Evolutionary conservation across 1,139 yeast genomes (phyloP).

Genomic region (Hansenula sp.): DNA sequence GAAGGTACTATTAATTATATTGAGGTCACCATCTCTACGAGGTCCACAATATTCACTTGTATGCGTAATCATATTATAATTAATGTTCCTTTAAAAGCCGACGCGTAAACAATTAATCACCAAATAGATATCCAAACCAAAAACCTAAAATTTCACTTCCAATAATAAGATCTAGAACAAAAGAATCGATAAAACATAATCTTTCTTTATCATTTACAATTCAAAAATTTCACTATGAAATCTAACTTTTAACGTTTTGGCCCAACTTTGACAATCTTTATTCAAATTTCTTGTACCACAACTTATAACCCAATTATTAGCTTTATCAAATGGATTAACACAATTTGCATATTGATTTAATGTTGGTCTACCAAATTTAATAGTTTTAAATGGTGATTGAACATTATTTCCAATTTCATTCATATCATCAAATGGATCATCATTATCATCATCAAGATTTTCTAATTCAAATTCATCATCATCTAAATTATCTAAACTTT

Average conservation of each 20-base stretch:
- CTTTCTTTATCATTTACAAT: no score
- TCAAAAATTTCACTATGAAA: constrained; percentile 38
- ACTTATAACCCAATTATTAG: constrained; percentile 50
- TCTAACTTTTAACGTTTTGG: constrained; percentile 32
- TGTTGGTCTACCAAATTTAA: constrained; percentile 36
- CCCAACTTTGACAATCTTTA: constrained; percentile 40
- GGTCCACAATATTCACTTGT: no score
- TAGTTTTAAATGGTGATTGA: constrained; percentile 1
- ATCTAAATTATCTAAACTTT: constrained; percentile 13
- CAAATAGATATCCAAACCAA: no score
- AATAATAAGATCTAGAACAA: no score
- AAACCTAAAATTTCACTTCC: no score
- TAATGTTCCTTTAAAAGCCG: no score
- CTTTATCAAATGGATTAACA: constrained; percentile 13
- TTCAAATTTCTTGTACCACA: constrained; percentile 66
- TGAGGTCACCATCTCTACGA: no score
- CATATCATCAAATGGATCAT: constrained; percentile 16
- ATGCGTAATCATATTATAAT: no score
- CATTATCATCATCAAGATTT: no score
- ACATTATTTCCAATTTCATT: constrained; percentile 2
- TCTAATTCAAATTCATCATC: constrained; percentile 21
- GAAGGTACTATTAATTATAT: no score
- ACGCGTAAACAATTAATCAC: no score
- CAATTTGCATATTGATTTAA: constrained; percentile 27
- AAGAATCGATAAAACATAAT: no score